Evolutionary conservation across 2,329 filamentous ascomycete species (phyloP).

Genomic region (Leptographium wingfieldii): DNA sequence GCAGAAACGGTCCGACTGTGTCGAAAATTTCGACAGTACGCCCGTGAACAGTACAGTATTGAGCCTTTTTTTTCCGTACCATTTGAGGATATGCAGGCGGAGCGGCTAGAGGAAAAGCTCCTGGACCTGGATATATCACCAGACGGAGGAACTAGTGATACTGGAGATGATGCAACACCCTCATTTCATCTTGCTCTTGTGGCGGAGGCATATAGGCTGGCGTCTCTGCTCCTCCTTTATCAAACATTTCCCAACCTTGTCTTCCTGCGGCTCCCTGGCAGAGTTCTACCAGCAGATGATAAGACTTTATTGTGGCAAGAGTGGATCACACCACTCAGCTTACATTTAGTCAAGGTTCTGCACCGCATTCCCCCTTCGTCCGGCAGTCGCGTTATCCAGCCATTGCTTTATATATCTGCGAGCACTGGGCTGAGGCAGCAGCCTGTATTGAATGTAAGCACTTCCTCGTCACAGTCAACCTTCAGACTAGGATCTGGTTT

Average conservation of each 20-base stretch:
- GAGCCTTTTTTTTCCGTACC: conserved; percentile 14
- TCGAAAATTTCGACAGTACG: conserved; percentile 18
- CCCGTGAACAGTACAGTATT: conserved; percentile 10
- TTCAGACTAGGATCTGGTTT: not conserved
- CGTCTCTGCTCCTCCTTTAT: conserved; percentile 25
- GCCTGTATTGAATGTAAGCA: not conserved
- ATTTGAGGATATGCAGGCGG: conserved; percentile 20
- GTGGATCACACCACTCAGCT: conserved; percentile 8
- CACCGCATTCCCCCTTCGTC: conserved; percentile 9
- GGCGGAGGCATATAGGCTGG: conserved; percentile 24
- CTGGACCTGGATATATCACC: conserved; percentile 18
- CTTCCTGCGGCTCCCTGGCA: conserved; percentile 1
- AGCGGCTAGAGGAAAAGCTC: conserved; percentile 22
- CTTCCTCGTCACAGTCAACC: not conserved
- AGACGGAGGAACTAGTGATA: conserved; percentile 15
- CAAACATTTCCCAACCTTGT: conserved; percentile 17
- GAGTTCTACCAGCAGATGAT: not conserved
- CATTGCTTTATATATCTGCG: conserved; percentile 11
- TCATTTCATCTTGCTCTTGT: conserved; percentile 20
- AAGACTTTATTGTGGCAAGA: conserved; percentile 4
- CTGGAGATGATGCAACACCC: conserved; percentile 19
- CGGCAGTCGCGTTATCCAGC: conserved; percentile 10
- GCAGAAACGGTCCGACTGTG: conserved; percentile 21
- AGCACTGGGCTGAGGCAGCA: conserved; percentile 8
- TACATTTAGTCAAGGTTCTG: conserved; percentile 7